phyloP scores from a whole-genome alignment of 768 basidiomycete species.

The Boletus sp. region DNA sequence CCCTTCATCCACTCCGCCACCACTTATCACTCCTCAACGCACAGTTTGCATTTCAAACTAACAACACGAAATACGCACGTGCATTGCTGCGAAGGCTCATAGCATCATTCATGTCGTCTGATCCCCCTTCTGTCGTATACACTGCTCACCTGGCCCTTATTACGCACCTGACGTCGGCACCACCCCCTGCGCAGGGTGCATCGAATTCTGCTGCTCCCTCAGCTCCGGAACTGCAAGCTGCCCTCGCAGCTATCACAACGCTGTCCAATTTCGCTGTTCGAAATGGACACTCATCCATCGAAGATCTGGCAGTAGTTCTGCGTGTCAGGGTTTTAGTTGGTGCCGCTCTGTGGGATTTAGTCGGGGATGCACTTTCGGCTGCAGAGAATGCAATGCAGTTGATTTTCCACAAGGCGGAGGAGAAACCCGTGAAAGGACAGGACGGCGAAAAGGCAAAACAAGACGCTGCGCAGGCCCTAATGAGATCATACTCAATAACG shows the following conservation, averaged over 20 bases:
- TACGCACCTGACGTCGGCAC: conserved; percentile 36
- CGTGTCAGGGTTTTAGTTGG: conserved; percentile 57
- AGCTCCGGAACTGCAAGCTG: conserved; percentile 27
- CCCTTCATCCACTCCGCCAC: conserved; percentile 58
- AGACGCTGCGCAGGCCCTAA: conserved; percentile 11
- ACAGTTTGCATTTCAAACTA: conserved; percentile 44
- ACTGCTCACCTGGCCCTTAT: conserved; percentile 56
- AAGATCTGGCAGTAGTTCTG: conserved; percentile 51
- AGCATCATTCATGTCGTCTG: conserved; percentile 41
- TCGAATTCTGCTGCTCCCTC: conserved; percentile 2
- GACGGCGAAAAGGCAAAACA: conserved; percentile 11
- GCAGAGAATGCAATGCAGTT: conserved; percentile 54
- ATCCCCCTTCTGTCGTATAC: conserved; percentile 56
- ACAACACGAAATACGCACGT: conserved; percentile 59
- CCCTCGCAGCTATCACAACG: conserved; percentile 33
- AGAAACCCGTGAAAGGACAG: background rate
- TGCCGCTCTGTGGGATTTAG: conserved; percentile 52
- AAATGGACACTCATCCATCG: conserved; percentile 42
- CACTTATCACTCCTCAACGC: conserved; percentile 63
- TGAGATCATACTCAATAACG: conserved; percentile 32
- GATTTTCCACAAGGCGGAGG: conserved; percentile 20
- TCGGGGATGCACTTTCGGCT: conserved; percentile 44
- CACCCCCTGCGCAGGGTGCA: conserved; percentile 2
- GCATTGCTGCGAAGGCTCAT: conserved; percentile 56
- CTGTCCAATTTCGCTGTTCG: conserved; percentile 32